Base-by-base conservation (phyloP, 495 filamentous ascomycete genomes). In the Ramalina peruviana region DNA sequence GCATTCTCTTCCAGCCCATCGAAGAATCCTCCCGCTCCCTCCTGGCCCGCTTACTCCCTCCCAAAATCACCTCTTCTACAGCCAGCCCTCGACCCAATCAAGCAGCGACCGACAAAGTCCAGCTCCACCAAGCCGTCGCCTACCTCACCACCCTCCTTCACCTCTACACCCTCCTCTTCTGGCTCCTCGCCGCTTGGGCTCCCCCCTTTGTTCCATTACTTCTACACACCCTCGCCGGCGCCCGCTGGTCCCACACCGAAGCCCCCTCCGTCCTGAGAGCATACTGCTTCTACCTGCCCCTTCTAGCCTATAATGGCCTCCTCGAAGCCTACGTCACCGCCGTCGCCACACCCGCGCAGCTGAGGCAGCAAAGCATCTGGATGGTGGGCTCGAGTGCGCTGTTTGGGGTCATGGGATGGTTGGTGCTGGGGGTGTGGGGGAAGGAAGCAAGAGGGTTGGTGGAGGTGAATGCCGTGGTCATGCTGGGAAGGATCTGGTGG, bases 211-310 rank as follows among this genome's bases (percentile, higher is more conserved):
- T 88, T 0, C 81, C 88, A 0, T 65, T 81, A 6, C 69, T 86
- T 1, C 78, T 98, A 21, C 67, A 69, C 45, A 60, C 89, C 27
- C 63, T 95, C 26, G 85, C 86, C 6, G 88, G 93, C 13, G 60
- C 68, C 1, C 72, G 72, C 43, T 97, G 92, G 92, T 58, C 68
- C 3, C 68, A 71, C 12, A 68, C 75, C 2, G 71, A 76, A 37
- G 73, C 82, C 7, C 78, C 76, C 36, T 77, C 78, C n/a, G 76
- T 88, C 5, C 70, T 98, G 10, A 74, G 83, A 0, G 71, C 73
- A 1, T 98, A 95, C 66, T 88, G 83, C 65, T 86, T 84, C 60
- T 95, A 95, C 62, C 86, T 99, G 52, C 92, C 92, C 15, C 75
- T 97, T 6, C 69, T 99, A 1, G 93, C 88, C 1, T 64, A 94